Evolutionary conservation across 176 grass and related monocot species (phyloP).

Genomic region (Secale cereale): DNA sequence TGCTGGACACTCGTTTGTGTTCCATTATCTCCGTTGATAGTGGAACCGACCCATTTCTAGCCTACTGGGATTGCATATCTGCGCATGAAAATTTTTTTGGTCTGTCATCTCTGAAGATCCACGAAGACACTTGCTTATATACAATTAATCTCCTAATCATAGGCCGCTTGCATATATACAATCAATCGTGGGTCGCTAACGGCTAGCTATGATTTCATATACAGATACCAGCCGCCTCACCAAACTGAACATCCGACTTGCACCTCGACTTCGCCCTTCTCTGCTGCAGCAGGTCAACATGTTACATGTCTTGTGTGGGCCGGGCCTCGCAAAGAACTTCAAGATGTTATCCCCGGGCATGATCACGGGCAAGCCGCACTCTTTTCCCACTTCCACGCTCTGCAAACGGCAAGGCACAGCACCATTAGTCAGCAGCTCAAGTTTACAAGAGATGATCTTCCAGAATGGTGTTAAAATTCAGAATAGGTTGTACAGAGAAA

Average conservation of each 20-base stretch:
- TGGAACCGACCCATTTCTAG: too few relatives aligned
- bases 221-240: slow-evolving; percentile 1
- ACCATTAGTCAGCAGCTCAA: not conserved
- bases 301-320: slow-evolving; percentile 28
- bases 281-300: not conserved
- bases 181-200: not conserved
- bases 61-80: too few relatives aligned
- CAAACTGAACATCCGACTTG: slow-evolving; percentile 14
- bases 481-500: not conserved
- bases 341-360: slow-evolving; percentile 73
- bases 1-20: too few relatives aligned
- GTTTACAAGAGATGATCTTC: not conserved
- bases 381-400: slow-evolving; percentile 36
- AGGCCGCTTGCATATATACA: slow-evolving; percentile 8
- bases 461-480: not conserved
- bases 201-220: slow-evolving; percentile 12
- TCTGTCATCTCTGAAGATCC: not conserved
- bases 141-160: slow-evolving; percentile 4
- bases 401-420: slow-evolving; percentile 11
- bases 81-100: too few relatives aligned
- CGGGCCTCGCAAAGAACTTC: slow-evolving; percentile 75
- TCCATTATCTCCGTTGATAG: too few relatives aligned
- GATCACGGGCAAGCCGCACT: slow-evolving; percentile 66
- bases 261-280: not conserved
- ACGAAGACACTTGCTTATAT: not conserved